Evolutionary conservation across 2,329 filamentous ascomycete genomes (phyloP).

Genomic region (Ascosphaera aggregata): DNA sequence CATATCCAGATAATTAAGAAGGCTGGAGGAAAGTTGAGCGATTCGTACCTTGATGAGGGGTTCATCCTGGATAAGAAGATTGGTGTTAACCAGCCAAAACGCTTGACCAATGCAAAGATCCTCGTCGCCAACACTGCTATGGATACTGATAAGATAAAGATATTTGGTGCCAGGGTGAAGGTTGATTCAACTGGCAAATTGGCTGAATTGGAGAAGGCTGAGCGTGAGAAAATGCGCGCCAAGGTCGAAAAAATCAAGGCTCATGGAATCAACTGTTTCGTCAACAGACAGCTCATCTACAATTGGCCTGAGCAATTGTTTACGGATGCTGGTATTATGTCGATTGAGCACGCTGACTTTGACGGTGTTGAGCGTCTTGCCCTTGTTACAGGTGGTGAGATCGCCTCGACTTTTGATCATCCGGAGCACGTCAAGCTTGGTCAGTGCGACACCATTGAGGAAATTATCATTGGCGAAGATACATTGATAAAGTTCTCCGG

Average conservation of each 20-base stretch:
- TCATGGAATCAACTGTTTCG: constrained; percentile 98
- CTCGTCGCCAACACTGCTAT: constrained; percentile 94
- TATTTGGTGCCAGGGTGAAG: constrained; percentile 93
- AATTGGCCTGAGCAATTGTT: constrained; percentile 99
- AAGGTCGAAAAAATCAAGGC: constrained; percentile 99
- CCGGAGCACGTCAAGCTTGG: constrained; percentile 93
- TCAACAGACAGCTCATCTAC: constrained; percentile 98
- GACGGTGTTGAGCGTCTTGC: constrained; percentile 91
- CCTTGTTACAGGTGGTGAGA: constrained; percentile 89
- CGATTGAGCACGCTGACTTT: constrained; percentile 97
- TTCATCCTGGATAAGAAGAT: constrained; percentile 99
- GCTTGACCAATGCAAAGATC: constrained; percentile 94
- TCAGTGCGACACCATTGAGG: constrained; percentile 85
- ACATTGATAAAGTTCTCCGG: constrained; percentile 95
- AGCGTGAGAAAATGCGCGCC: constrained; percentile 97
- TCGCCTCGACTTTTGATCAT: constrained; percentile 93
- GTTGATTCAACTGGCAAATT: constrained; percentile 90
- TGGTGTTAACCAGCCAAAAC: constrained; percentile 93
- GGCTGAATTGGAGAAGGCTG: constrained; percentile 93
- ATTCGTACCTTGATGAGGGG: constrained; percentile 92
- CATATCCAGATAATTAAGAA: constrained; percentile 99
- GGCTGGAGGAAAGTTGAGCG: constrained; percentile 86
- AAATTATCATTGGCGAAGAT: constrained; percentile 96
- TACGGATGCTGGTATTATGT: constrained; percentile 91
- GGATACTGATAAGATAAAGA: constrained; percentile 99